Base-by-base conservation (phyloP, 352 stramenopile species). In the Phytophthora cryptogea region DNA sequence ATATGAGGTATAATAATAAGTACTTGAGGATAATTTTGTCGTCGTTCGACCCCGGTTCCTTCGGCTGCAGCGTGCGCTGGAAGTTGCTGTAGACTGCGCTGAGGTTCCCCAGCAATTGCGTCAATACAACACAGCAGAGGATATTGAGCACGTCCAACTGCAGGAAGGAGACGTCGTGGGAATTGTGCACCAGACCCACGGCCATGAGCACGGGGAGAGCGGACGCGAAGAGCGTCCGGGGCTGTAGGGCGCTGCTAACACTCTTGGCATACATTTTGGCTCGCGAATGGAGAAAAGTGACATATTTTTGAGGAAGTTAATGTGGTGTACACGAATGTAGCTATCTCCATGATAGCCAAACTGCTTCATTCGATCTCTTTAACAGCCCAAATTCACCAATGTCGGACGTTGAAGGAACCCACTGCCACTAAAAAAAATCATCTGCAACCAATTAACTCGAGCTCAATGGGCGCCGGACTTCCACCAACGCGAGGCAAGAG, bases 81-180 rank as follows among this genome's bases (percentile, higher is more conserved):
- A 91, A 90, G 3, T 82, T 89, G 70, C 66, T 75, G 70, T 90
- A 91, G 27, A 91, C 68, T 2, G 56, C 63, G 59, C 84, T 93
- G 50, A 93, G 68, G 33, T 93, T 93, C 11, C 72, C 77, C 7
- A 89, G 54, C 58, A 86, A 71, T 47, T 93, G 84, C 48, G 88
- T 74, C 46, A 93, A 50, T 42, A 89, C 49, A 8, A 76, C 80
- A 64, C 82, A 71, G 23, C 36, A 39, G 8, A 91, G 28, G 8
- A 72, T 66, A 5, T 44, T 50, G 8, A 75, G n/a, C 30, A 63
- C 66, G 27, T 93, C 83, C 13, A 71, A 9, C 30, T 73, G 69
- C 10, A 85, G 35, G n/a, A 75, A 41, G 13, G 71, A 77, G 8
- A 79, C 20, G 44, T 41, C 41, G 30, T 83, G 60, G 3, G 71